These are phyloP conservation scores for Polytrichum formosum DNA, from an alignment of 225 moss, liverwort and hornwort genomes.

Conservation along the genomic window DNA sequence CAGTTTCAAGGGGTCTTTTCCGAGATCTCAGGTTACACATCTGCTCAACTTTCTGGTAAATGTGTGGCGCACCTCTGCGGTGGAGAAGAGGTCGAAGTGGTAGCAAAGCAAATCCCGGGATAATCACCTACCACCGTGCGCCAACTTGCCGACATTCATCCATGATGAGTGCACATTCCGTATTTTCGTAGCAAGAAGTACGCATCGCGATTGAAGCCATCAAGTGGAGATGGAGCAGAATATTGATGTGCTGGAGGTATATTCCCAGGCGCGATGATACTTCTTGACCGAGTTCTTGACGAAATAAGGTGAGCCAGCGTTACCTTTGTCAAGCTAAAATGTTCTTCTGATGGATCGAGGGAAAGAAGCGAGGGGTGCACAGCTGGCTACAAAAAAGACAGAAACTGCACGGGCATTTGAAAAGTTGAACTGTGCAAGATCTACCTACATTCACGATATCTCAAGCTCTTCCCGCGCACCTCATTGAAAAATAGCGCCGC, in stretches of 20 bases:
- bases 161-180: not conserved
- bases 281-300: not conserved
- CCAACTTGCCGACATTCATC: not conserved
- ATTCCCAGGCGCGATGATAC: not conserved
- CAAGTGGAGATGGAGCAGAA: not conserved
- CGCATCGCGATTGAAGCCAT: not conserved
- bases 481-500: not conserved
- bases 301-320: not conserved
- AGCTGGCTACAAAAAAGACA: no score
- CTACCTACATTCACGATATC: not conserved
- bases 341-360: no score
- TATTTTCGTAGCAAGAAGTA: not conserved
- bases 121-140: not conserved
- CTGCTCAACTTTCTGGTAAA: not conserved
- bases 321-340: not conserved
- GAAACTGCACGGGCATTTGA: not conserved
- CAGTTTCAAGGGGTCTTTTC: slow-evolving; percentile 51
- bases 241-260: no score
- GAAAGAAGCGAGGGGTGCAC: no score
- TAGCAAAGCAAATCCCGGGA: not conserved
- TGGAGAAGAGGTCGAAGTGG: no score
- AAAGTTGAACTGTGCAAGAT: not conserved
- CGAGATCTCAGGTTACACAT: slow-evolving; percentile 64
- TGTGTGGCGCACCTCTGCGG: no score
- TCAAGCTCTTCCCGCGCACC: not conserved